Evolutionary conservation across 1,284 basidiomycete species (phyloP), one percentile per base, ranked within the genome.

Genomic region (Schizophyllum commune): DNA sequence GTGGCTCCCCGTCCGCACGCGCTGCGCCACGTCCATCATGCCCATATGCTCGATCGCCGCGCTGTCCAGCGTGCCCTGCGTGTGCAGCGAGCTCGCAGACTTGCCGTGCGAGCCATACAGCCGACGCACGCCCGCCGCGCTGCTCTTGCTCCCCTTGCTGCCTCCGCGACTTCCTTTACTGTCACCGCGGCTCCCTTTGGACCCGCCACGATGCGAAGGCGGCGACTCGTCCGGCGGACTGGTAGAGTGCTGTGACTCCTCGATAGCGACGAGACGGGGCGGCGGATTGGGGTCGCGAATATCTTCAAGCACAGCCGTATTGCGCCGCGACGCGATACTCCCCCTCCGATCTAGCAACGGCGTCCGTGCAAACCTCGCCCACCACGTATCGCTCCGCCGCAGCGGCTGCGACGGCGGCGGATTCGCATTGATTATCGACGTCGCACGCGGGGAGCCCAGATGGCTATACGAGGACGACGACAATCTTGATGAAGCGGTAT

Each of bases 211-310:
- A 32, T 60, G 61, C 6, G 69, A 70, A 32, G 62, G 56, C 4
- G 66, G 66, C 21, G 67, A 68, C 6, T 64, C 63, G n/a, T 63
- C 19, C 55, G 58, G 65, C 65, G 15, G 77, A 72, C 52, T 73
- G 65, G n/a, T 68, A 3, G 39, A 47, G 8, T 47, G 39, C 8
- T 47, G 39, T 3, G 71, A 21, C 67, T 89, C 84, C 62, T 83
- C 79, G 64, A 87, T 85, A 1, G 81, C 72, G 22, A 75, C 72
- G 13, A 91, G 75, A 11, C 78, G 76, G 1, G 89, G 88, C 5
- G 81, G 81, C 1, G 88, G 86, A 63, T 84, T 85, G 1, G 88
- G 89, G 70, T 92, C 89, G 52, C 87, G 81, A 69, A 91, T 82
- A 32, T 88, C 84, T 15, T 81, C 62, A 39, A 70, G 71, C 9